phyloP scores from a whole-genome alignment of 352 stramenopile genomes.

The Pythium biforme region DNA sequence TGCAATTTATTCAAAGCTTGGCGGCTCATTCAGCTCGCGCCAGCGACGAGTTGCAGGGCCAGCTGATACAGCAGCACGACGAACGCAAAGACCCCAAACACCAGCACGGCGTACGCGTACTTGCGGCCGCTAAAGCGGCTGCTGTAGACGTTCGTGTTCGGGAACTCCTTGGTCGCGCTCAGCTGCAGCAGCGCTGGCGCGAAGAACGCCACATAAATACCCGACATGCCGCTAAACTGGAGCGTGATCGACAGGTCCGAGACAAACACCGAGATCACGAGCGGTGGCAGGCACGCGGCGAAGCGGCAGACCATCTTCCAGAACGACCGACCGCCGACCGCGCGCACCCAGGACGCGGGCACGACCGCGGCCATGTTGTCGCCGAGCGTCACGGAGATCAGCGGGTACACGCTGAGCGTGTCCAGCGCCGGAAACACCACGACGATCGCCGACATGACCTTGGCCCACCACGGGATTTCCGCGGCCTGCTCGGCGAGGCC shows the following conservation, averaged over 20 bases:
- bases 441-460: constrained; percentile 72
- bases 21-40: background rate
- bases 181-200: constrained; percentile 71
- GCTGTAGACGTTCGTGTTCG: constrained; percentile 57
- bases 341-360: constrained; percentile 37
- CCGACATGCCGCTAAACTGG: constrained; percentile 78
- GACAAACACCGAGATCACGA: constrained; percentile 81
- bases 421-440: constrained; percentile 89
- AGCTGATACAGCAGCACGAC: constrained; percentile 61
- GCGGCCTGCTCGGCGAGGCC: constrained; percentile 48
- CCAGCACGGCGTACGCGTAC: constrained; percentile 64
- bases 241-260: constrained; percentile 84
- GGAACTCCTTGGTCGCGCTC: constrained; percentile 47
- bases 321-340: constrained; percentile 34
- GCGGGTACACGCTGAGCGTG: constrained; percentile 89
- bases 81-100: constrained; percentile 63
- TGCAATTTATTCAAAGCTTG: background rate
- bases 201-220: constrained; percentile 83
- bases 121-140: constrained; percentile 49
- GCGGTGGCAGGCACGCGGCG: constrained; percentile 68
- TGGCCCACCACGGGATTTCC: constrained; percentile 57
- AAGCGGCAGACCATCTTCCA: constrained; percentile 81
- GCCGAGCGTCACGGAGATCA: constrained; percentile 91
- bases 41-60: constrained; percentile 37
- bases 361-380: constrained; percentile 84